Evolutionary conservation across 345 rosid genomes (phyloP).

Genomic region (Hypericum androsaemum): DNA sequence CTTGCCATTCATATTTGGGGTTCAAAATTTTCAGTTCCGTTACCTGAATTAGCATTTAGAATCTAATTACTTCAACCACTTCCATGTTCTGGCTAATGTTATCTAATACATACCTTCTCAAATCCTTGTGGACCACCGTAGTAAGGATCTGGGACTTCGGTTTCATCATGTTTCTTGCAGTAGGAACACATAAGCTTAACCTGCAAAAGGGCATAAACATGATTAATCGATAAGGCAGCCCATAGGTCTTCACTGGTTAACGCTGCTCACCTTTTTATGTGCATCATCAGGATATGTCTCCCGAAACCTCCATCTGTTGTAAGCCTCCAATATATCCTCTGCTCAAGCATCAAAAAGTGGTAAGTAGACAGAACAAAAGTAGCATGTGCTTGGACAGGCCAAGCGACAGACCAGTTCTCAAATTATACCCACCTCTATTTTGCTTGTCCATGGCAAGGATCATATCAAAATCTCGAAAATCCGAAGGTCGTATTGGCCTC

Average conservation of each 20-base stretch:
- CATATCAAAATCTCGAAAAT: constrained; percentile 74
- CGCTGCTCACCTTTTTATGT: constrained; percentile 48
- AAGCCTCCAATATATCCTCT: constrained; percentile 76
- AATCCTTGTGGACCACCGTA: constrained; percentile 92
- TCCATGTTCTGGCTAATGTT: neutral
- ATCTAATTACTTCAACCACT: neutral
- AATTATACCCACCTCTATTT: constrained; percentile 43
- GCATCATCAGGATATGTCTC: constrained; percentile 60
- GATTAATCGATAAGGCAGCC: neutral
- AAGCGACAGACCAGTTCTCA: too few relatives aligned
- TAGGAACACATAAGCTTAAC: constrained; percentile 85
- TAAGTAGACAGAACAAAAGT: neutral
- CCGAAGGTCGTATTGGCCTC: constrained; percentile 78
- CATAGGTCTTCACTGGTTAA: neutral
- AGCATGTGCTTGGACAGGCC: neutral
- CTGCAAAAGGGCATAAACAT: constrained; percentile 29
- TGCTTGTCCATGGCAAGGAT: constrained; percentile 88
- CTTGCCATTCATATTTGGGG: too few relatives aligned
- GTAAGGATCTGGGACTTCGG: constrained; percentile 86
- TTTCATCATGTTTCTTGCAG: constrained; percentile 76
- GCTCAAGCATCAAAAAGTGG: constrained; percentile 10
- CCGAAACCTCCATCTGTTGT: constrained; percentile 61
- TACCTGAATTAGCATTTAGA: too few relatives aligned
- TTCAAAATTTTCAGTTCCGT: too few relatives aligned
- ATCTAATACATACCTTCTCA: constrained; percentile 54